Base-by-base conservation (phyloP, 345 rosid genomes). In the Melastoma malabathricum region DNA sequence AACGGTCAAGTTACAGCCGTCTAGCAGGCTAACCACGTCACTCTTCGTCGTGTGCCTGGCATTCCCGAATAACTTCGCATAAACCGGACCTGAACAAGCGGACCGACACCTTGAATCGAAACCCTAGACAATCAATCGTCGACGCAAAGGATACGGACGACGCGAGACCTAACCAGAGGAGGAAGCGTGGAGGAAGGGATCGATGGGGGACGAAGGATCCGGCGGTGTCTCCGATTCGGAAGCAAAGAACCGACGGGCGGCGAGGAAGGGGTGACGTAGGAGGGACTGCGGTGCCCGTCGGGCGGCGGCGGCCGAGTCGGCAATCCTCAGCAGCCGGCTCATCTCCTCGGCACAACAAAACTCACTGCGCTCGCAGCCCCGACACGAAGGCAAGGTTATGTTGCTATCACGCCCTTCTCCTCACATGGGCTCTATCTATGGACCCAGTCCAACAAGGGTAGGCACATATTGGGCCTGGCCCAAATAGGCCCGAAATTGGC, bases 11-110 rank as follows among this genome's bases (percentile, higher is more conserved):
- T 69, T 65, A 65, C 69, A 67, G 22, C 78, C 89, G 14, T 77
- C 84, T 4, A 89, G 77, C 65, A 82, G 13, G 65, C 61, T 73
- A 56, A 84, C 48, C 53, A 84, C 43, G 64, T 89, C 97, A 15
- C 66, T 73, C 74, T 66, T 84, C 83, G 82, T 29, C 10, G 86
- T 71, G 51, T 58, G 55, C 54, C 45, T 82, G 3, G 74, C 46
- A 20, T 49, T 12, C n/a, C 89, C 89, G 17, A 7, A 38, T 50
- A 89, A 48, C 31, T 52, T 89, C 57, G 71, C 87, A 62, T 78
- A 82, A 15, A 52, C 54, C 19, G 41, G 34, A 48, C 62, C 95
- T 80, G 59, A 56, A 18, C 45, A 47, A 60, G 47, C 27, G 31
- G 17, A 44, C 12, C n/a, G 18, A 56, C 15, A 16, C 31, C 18